Conservation (phyloP, 1,139 yeast species). For the Pichia sp. region DNA sequence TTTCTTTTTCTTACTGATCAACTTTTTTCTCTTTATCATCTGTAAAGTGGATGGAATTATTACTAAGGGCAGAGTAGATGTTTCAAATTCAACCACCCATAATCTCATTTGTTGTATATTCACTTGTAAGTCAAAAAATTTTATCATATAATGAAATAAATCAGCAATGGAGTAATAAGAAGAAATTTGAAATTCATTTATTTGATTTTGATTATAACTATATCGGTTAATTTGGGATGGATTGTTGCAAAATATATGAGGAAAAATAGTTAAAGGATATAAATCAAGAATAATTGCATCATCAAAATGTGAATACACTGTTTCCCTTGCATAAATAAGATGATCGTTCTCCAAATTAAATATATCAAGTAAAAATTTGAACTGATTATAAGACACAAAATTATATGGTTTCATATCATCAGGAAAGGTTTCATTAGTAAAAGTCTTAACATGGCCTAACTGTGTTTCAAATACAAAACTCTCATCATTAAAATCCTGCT, state of each 20-base stretch:
- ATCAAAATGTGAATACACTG: conserved; percentile 18
- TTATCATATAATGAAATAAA: conserved; percentile 21
- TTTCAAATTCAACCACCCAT: conserved; percentile 19
- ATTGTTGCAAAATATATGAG: conserved; percentile 42
- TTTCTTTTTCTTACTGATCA: conserved; percentile 20
- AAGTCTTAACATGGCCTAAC: conserved; percentile 10
- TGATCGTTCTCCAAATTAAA: conserved; percentile 43
- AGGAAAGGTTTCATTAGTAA: not conserved
- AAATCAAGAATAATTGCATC: conserved; percentile 45
- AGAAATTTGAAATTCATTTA: conserved; percentile 16
- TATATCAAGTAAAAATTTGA: conserved; percentile 42
- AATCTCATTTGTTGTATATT: conserved; percentile 20
- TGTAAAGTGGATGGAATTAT: conserved; percentile 16
- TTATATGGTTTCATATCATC: not conserved
- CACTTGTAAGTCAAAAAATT: conserved; percentile 24
- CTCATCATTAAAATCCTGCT: conserved; percentile 1
- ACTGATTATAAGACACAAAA: conserved; percentile 21
- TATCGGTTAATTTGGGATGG: conserved; percentile 25
- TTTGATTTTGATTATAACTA: conserved; percentile 1
- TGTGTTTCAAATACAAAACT: not conserved
- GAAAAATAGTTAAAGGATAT: conserved; percentile 43
- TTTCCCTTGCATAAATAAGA: conserved; percentile 41
- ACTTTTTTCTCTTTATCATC: conserved; percentile 12
- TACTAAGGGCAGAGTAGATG: conserved; percentile 14
- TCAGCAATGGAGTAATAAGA: conserved; percentile 16